phyloP scores from a whole-genome alignment of 2,329 filamentous ascomycete species.

The Exophiala sp. region DNA sequence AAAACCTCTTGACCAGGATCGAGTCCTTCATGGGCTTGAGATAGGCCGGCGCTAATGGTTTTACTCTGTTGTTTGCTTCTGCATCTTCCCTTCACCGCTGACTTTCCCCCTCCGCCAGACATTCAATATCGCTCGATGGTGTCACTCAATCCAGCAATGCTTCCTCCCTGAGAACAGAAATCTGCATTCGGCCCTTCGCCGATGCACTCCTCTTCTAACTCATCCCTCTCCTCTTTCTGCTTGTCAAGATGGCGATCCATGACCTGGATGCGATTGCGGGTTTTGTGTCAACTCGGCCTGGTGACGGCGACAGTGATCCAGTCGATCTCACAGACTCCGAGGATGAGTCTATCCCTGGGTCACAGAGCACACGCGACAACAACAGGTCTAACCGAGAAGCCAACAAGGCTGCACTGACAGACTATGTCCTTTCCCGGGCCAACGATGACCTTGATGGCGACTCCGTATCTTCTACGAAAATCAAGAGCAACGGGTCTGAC shows the following conservation, averaged over 20 bases:
- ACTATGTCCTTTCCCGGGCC: conserved; percentile 13
- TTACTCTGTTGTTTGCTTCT: not conserved
- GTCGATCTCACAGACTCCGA: conserved; percentile 13
- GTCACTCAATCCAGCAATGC: not conserved
- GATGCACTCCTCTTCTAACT: not conserved
- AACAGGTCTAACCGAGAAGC: conserved; percentile 4
- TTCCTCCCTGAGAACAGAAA: not conserved
- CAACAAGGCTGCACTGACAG: conserved; percentile 17
- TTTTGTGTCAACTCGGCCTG: not conserved
- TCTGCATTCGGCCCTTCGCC: not conserved
- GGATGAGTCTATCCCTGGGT: conserved; percentile 4
- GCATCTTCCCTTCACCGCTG: not conserved
- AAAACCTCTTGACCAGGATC: not conserved
- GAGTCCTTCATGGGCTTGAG: not conserved
- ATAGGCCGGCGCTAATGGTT: not conserved
- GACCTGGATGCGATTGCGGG: not conserved
- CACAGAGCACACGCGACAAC: not conserved
- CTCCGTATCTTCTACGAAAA: conserved; percentile 3
- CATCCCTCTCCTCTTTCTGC: not conserved
- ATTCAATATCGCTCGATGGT: not conserved
- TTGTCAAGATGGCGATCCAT: conserved; percentile 1
- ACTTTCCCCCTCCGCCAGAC: not conserved
- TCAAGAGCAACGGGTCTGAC: conserved; percentile 49
- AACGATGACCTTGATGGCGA: conserved; percentile 2
- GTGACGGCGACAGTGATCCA: not conserved